A percentile compares a stretch with the other conserved stretches of the same genome.
Conservation (phyloP, 495 filamentous ascomycete genomes). For the Aspergillus haitiensis region DNA sequence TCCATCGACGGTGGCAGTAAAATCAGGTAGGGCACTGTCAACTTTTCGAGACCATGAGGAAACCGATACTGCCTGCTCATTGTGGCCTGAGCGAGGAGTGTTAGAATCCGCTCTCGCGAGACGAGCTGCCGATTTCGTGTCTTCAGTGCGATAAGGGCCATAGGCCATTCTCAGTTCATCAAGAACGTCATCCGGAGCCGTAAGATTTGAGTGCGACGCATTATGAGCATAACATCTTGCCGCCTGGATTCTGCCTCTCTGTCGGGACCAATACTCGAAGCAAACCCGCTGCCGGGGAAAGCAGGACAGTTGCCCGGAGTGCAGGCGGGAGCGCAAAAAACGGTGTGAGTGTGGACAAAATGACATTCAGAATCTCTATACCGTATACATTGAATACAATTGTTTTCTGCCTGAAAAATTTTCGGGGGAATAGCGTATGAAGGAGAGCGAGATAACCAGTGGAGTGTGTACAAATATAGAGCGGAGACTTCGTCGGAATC, state of each 20-base stretch:
- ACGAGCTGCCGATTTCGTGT: neutral
- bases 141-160: neutral
- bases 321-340: conserved; percentile 34
- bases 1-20: too few species aligned
- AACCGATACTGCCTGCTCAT: too few species aligned
- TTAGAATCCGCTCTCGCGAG: neutral
- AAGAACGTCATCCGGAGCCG: neutral
- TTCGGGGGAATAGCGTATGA: neutral
- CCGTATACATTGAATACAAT: conserved; percentile 27
- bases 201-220: conserved; percentile 21
- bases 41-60: too few species aligned
- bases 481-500: neutral
- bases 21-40: too few species aligned
- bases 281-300: conserved; percentile 27
- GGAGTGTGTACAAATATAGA: neutral
- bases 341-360: conserved; percentile 33
- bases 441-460: neutral
- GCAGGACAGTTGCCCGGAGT: conserved; percentile 31
- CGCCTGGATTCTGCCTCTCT: conserved; percentile 3
- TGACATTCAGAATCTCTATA: conserved; percentile 41
- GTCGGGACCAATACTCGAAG: conserved; percentile 28
- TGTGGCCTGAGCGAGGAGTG: neutral
- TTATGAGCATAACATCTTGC: conserved; percentile 22
- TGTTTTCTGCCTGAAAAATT: neutral
- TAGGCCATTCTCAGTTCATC: neutral